Evolutionary conservation across 2,329 filamentous ascomycete genomes (phyloP).

Genomic region (Aureobasidium sp.): DNA sequence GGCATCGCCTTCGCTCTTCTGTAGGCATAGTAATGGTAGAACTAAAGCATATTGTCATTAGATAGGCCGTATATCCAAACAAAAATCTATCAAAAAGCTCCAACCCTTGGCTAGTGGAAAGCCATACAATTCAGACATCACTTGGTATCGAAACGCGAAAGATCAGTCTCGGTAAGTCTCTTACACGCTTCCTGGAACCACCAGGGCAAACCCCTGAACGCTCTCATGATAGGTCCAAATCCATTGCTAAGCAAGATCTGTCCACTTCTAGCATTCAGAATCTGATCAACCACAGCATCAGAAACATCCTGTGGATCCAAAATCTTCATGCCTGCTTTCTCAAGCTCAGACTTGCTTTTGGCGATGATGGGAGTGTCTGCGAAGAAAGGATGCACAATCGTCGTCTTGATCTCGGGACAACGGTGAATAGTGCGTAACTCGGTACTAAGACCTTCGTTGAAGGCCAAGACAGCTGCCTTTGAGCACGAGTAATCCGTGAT

Average conservation of each 20-base stretch:
- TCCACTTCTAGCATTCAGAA: constrained; percentile 34
- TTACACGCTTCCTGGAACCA: constrained; percentile 17
- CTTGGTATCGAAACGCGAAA: not conserved
- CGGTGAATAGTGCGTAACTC: constrained; percentile 38
- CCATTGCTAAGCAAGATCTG: constrained; percentile 34
- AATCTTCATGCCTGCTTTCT: constrained; percentile 27
- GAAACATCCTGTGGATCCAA: constrained; percentile 36
- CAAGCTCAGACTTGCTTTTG: constrained; percentile 28
- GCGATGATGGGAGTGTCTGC: constrained; percentile 36
- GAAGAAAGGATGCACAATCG: constrained; percentile 38
- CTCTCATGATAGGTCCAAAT: not conserved
- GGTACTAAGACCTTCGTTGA: constrained; percentile 44
- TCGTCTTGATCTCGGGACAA: constrained; percentile 38
- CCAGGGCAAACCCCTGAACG: constrained; percentile 14
- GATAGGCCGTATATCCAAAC: not conserved
- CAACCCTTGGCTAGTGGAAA: too few relatives aligned
- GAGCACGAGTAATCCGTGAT: constrained; percentile 48
- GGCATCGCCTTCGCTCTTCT: not conserved
- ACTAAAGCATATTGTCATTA: not conserved
- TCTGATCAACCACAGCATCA: constrained; percentile 38
- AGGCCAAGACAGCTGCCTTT: constrained; percentile 47
- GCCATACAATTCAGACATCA: not conserved
- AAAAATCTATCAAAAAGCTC: not conserved
- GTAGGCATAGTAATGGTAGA: not conserved
- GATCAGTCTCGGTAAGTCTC: not conserved